Conservation (phyloP, 164 flowering plant species). For the Macadamia integrifolia region DNA sequence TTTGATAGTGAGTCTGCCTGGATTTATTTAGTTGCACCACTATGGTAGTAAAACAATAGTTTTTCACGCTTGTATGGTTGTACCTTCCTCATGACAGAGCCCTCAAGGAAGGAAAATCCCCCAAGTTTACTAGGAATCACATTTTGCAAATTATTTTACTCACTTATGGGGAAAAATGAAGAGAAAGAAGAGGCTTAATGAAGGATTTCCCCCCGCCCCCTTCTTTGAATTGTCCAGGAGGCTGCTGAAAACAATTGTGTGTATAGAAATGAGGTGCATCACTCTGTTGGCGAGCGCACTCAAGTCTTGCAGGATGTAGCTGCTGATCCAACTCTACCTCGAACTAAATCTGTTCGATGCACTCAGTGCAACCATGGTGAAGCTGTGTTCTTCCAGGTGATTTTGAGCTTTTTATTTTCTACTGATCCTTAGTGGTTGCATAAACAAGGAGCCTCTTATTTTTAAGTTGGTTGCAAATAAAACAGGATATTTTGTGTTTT, state of each 20-base stretch:
- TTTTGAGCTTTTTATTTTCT: background rate
- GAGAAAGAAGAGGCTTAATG: background rate
- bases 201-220: background rate
- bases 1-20: no score
- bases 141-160: no score
- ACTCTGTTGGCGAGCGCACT: slow-evolving; percentile 75
- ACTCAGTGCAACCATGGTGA: slow-evolving; percentile 75
- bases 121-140: no score
- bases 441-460: no score
- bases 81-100: no score
- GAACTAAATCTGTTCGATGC: slow-evolving; percentile 73
- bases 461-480: no score
- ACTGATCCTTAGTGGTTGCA: no score
- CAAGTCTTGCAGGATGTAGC: slow-evolving; percentile 81
- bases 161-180: background rate
- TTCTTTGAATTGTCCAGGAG: slow-evolving; percentile 43
- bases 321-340: slow-evolving; percentile 94
- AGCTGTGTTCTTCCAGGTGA: slow-evolving; percentile 95
- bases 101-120: no score
- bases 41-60: no score
- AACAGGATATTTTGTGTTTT: no score
- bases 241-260: slow-evolving; percentile 87
- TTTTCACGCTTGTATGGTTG: no score
- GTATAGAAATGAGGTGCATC: slow-evolving; percentile 80
- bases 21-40: no score